These are phyloP conservation scores for Aplosporella prunicola DNA, from an alignment of 2,329 filamentous ascomycete species.

Conservation along the genomic window DNA sequence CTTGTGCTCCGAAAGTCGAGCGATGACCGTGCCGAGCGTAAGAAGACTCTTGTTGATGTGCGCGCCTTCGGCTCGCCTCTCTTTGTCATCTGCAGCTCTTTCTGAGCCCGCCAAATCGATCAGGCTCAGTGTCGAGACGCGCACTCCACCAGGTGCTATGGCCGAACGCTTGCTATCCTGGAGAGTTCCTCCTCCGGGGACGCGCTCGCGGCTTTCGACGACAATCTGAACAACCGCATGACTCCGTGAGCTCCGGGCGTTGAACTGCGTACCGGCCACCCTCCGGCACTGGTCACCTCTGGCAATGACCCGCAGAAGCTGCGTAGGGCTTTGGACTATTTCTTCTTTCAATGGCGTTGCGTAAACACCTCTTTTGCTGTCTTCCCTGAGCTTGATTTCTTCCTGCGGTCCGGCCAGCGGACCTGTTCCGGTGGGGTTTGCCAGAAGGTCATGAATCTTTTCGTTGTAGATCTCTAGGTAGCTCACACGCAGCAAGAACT, in stretches of 20 bases:
- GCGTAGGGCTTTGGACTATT: slow-evolving; percentile 95
- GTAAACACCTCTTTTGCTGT: slow-evolving; percentile 93
- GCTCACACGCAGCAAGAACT: slow-evolving; percentile 91
- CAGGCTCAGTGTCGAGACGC: slow-evolving; percentile 87
- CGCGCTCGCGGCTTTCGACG: slow-evolving; percentile 87
- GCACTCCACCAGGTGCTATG: slow-evolving; percentile 67
- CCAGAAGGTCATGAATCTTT: slow-evolving; percentile 87
- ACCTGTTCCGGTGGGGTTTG: slow-evolving; percentile 52
- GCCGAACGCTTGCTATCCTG: slow-evolving; percentile 33
- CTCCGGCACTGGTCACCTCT: slow-evolving; percentile 83
- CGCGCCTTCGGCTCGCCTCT: slow-evolving; percentile 84
- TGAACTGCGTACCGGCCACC: slow-evolving; percentile 94
- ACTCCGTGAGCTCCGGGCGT: slow-evolving; percentile 90
- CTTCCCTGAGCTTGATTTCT: slow-evolving; percentile 94
- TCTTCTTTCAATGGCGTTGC: slow-evolving; percentile 94
- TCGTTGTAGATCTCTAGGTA: slow-evolving; percentile 99
- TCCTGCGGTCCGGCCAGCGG: slow-evolving; percentile 52
- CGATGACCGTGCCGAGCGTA: slow-evolving; percentile 90
- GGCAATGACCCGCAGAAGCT: slow-evolving; percentile 87
- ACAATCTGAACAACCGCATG: slow-evolving; percentile 98
- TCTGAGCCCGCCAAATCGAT: slow-evolving; percentile 97
- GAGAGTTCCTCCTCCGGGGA: slow-evolving; percentile 43
- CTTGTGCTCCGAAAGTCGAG: slow-evolving; percentile 79
- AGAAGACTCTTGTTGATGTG: slow-evolving; percentile 98
- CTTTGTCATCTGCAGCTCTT: slow-evolving; percentile 89